A percentile compares a stretch with the other conserved stretches of the same genome.
Conservation (phyloP, 768 basidiomycete species). For the Clathrus columnatus region DNA sequence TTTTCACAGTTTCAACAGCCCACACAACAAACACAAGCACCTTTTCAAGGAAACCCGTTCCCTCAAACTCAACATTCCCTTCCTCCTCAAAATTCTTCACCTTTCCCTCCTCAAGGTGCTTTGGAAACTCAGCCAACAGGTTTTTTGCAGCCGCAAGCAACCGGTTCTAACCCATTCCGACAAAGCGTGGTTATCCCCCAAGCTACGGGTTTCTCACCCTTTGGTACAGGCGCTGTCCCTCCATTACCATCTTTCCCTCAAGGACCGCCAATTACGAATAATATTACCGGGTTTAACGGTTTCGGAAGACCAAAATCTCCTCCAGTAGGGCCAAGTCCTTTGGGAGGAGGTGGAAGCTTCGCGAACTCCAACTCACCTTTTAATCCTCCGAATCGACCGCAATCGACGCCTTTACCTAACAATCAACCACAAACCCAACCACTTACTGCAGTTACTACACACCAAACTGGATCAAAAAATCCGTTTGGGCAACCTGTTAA, state of each 20-base stretch:
- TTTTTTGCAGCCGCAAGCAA: constrained; percentile 39
- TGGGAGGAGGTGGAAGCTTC: background rate
- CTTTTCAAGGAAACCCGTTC: constrained; percentile 24
- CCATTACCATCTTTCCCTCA: background rate
- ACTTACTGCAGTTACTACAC: constrained; percentile 48
- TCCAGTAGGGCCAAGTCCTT: background rate
- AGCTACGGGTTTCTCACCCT: constrained; percentile 46
- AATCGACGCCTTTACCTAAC: constrained; percentile 9
- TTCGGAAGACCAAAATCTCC: background rate
- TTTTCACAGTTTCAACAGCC: constrained; percentile 27
- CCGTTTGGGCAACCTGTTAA: constrained; percentile 78
- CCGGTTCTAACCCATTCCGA: constrained; percentile 70
- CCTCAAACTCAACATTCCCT: constrained; percentile 23
- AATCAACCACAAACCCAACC: constrained; percentile 16
- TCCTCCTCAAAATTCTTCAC: constrained; percentile 24
- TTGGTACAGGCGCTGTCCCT: constrained; percentile 23
- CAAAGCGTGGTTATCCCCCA: constrained; percentile 67
- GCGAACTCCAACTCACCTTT: background rate
- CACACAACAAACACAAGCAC: constrained; percentile 29
- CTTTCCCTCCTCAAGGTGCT: constrained; percentile 33
- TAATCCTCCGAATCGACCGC: constrained; percentile 6
- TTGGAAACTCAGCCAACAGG: constrained; percentile 45
- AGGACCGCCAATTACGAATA: constrained; percentile 13
- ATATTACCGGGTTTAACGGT: background rate
- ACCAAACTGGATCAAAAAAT: constrained; percentile 91